Percentiles rank a stretch among this genome's conserved stretches.
phyloP scores from a whole-genome alignment of 108 stramenopile species.

The Pseudonitzschia delicatissima region DNA sequence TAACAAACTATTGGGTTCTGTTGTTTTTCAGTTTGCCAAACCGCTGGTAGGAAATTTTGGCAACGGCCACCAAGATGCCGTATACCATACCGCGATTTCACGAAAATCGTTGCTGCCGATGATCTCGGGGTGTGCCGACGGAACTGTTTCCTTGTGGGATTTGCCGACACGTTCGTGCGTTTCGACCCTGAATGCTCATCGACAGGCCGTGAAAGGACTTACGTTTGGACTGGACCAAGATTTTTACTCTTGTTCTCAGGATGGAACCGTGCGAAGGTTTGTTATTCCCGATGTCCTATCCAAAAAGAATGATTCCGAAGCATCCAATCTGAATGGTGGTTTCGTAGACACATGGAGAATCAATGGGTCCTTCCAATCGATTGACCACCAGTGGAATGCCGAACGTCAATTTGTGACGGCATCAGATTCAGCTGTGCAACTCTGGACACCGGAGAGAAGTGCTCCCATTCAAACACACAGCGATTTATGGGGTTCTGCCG shows the following conservation, averaged over 20 bases:
- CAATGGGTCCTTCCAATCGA: conserved; percentile 74
- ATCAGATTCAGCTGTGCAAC: conserved; percentile 83
- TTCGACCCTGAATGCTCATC: conserved; percentile 70
- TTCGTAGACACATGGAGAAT: conserved; percentile 51
- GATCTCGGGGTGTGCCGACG: conserved; percentile 92
- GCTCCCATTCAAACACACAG: conserved; percentile 76
- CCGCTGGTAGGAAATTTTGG: conserved; percentile 90
- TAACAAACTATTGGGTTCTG: neutral
- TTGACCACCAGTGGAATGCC: conserved; percentile 93
- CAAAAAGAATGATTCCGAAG: conserved; percentile 8
- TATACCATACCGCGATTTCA: conserved; percentile 74
- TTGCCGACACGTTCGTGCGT: conserved; percentile 76
- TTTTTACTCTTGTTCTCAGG: conserved; percentile 93
- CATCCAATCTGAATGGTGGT: conserved; percentile 24
- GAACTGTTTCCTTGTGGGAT: conserved; percentile 94
- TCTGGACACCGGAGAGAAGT: conserved; percentile 89
- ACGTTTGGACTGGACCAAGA: conserved; percentile 60
- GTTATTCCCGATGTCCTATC: conserved; percentile 31
- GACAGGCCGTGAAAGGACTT: conserved; percentile 61
- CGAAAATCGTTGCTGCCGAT: conserved; percentile 81
- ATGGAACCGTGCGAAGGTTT: conserved; percentile 84
- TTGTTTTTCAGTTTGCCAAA: conserved; percentile 62
- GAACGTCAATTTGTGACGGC: conserved; percentile 84
- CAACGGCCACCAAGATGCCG: conserved; percentile 94
- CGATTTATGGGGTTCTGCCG: conserved; percentile 92